phyloP scores from a whole-genome alignment of 331 rosid species.

The Pyrus hybrid region DNA sequence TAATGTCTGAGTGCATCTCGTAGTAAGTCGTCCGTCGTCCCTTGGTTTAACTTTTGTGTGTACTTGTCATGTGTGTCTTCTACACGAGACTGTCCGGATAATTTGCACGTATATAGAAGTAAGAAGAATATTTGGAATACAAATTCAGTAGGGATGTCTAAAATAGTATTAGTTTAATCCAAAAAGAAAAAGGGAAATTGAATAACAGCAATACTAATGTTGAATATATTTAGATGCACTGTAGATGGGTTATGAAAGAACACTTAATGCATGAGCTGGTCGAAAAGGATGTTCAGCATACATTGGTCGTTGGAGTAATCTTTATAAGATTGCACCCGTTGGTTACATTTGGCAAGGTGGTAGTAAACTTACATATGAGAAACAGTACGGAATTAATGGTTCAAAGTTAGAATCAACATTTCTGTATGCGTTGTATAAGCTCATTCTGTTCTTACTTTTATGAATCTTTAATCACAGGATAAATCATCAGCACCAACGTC shows the following conservation, averaged over 20 bases:
- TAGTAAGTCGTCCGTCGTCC: background rate
- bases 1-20: background rate
- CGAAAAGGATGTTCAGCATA: background rate
- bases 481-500: slow-evolving; percentile 40
- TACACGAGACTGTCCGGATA: background rate
- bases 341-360: background rate
- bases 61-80: background rate
- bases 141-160: background rate
- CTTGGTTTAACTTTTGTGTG: background rate
- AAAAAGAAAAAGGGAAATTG: background rate
- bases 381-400: background rate
- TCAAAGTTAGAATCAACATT: background rate
- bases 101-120: background rate
- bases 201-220: background rate
- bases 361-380: background rate
- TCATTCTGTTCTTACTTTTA: slow-evolving; percentile 21
- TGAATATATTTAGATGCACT: background rate
- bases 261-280: background rate
- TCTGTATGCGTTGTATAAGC: background rate
- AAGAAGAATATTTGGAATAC: background rate
- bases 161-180: background rate
- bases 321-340: background rate
- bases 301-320: background rate
- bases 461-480: slow-evolving; percentile 60
- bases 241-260: background rate